A percentile compares a stretch with the other conserved stretches of the same genome.
phyloP scores from a whole-genome alignment of 1,284 basidiomycete genomes.

The Agroathelia rolfsii region DNA sequence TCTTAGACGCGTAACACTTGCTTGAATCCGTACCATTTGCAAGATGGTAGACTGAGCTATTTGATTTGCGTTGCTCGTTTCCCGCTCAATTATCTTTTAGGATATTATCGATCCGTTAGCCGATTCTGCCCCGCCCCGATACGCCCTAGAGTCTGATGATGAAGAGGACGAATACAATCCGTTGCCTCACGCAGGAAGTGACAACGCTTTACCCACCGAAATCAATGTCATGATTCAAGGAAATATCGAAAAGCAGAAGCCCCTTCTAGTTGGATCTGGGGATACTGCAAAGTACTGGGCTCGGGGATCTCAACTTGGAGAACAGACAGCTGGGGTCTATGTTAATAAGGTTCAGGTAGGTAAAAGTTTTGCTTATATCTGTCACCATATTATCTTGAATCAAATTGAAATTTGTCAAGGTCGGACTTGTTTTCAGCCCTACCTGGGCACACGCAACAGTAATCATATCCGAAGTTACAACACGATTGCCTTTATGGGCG shows the following conservation, averaged over 20 bases:
- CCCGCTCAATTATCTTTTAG: no score
- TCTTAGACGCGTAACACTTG: no score
- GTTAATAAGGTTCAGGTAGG: slow-evolving; percentile 38
- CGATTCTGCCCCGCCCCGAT: slow-evolving; percentile 46
- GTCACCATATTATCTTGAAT: neutral
- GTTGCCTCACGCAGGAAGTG: slow-evolving; percentile 14
- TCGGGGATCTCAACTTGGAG: slow-evolving; percentile 36
- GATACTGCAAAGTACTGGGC: slow-evolving; percentile 42
- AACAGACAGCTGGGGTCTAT: slow-evolving; percentile 36
- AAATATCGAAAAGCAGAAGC: slow-evolving; percentile 17
- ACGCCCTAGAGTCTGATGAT: slow-evolving; percentile 58
- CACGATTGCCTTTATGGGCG: slow-evolving; percentile 38
- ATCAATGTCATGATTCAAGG: slow-evolving; percentile 31
- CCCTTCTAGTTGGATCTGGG: slow-evolving; percentile 36
- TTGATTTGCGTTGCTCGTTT: no score
- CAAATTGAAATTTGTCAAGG: slow-evolving; percentile 22
- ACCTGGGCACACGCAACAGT: slow-evolving; percentile 35
- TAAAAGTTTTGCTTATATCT: slow-evolving; percentile 5
- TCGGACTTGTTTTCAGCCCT: slow-evolving; percentile 42
- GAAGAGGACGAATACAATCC: slow-evolving; percentile 53
- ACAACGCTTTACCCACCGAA: slow-evolving; percentile 13
- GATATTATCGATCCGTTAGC: slow-evolving; percentile 45
- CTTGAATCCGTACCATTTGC: no score
- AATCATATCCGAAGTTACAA: slow-evolving; percentile 43
- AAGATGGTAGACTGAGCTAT: no score